Conservation (phyloP, 1,139 yeast genomes). For the Dujonia santamariae region DNA sequence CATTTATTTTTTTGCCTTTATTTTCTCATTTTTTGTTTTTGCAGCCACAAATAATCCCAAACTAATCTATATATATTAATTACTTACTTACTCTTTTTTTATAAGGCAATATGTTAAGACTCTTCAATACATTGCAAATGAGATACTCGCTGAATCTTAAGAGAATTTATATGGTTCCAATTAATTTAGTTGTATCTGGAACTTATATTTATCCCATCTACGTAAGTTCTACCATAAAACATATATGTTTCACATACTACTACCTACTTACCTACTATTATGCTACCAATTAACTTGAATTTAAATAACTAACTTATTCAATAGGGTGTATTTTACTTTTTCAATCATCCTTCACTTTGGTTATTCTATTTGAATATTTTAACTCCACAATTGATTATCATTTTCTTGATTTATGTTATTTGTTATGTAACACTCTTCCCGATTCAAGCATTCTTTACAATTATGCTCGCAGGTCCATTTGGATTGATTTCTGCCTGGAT, state of each 20-base stretch:
- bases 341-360: conserved; percentile 48
- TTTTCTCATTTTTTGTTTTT: conserved; percentile 8
- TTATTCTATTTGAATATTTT: conserved; percentile 45
- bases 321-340: conserved; percentile 46
- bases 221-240: conserved; percentile 16
- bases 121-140: neutral
- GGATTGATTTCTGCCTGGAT: conserved; percentile 55
- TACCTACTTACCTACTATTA: no score
- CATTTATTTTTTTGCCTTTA: conserved; percentile 29
- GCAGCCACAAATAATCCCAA: conserved; percentile 4
- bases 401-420: conserved; percentile 37
- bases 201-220: conserved; percentile 25
- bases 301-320: no score
- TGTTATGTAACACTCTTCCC: conserved; percentile 46
- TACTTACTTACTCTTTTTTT: neutral
- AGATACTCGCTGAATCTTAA: conserved; percentile 1
- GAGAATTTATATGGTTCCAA: conserved; percentile 12
- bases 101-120: neutral
- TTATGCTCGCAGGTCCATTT: conserved; percentile 52
- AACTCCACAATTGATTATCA: conserved; percentile 49
- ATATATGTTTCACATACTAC: neutral
- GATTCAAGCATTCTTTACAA: conserved; percentile 41
- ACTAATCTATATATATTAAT: no score
- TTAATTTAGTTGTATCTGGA: conserved; percentile 16
- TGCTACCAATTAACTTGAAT: conserved; percentile 9